Conservation (phyloP, 2,329 filamentous ascomycete genomes). For the Paramyrothecium roridum region DNA sequence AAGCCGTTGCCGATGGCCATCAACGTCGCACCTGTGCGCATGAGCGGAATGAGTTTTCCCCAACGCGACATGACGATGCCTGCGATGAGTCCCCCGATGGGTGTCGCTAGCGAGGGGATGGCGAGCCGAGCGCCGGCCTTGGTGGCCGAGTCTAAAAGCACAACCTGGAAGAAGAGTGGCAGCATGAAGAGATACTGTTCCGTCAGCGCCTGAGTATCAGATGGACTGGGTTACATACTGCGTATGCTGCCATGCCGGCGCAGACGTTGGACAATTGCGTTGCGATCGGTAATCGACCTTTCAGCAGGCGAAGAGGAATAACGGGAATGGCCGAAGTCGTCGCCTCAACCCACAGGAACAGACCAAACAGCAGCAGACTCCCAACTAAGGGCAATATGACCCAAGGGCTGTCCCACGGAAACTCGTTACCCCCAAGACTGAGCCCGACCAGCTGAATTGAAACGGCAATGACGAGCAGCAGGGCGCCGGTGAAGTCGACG, state of each 20-base stretch:
- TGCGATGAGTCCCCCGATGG: constrained; percentile 52
- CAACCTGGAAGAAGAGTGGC: constrained; percentile 68
- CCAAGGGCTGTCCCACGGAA: constrained; percentile 47
- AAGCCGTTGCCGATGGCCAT: constrained; percentile 53
- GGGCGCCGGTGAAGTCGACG: constrained; percentile 56
- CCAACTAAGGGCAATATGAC: constrained; percentile 42
- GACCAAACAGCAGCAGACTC: constrained; percentile 36
- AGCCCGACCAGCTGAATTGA: constrained; percentile 54
- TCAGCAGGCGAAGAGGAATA: constrained; percentile 54
- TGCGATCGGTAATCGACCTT: constrained; percentile 49
- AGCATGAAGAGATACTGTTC: constrained; percentile 63
- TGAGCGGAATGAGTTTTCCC: constrained; percentile 47
- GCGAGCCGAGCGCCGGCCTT: constrained; percentile 62
- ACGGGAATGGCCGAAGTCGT: constrained; percentile 48
- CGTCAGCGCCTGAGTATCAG: constrained; percentile 8
- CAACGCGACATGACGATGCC: constrained; percentile 58
- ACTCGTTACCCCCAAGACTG: constrained; percentile 53
- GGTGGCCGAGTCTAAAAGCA: constrained; percentile 61
- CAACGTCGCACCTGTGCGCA: constrained; percentile 46
- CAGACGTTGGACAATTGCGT: constrained; percentile 59
- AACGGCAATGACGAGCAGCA: constrained; percentile 55
- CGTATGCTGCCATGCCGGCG: constrained; percentile 59
- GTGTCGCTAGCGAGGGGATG: constrained; percentile 58
- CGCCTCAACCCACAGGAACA: constrained; percentile 48
- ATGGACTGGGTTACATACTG: constrained; percentile 37